Conservation (phyloP, 768 basidiomycete species). For the Hygrocybe punicea region DNA sequence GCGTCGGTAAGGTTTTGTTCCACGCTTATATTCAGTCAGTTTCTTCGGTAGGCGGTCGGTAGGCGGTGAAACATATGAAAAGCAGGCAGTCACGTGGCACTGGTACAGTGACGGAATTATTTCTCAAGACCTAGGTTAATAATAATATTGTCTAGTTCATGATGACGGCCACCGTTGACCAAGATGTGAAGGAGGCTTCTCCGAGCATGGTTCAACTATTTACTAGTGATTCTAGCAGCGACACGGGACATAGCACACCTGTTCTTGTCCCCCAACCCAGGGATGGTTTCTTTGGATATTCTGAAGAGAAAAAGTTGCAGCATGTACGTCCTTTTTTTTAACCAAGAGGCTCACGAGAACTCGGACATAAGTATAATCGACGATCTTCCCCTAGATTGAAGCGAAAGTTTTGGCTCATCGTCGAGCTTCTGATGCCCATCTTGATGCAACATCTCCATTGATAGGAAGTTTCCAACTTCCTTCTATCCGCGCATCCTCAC, state of each 20-base stretch:
- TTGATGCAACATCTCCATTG: constrained; percentile 39
- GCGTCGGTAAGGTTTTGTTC: no score
- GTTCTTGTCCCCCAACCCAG: constrained; percentile 50
- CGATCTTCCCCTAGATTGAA: constrained; percentile 51
- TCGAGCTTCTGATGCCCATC: constrained; percentile 53
- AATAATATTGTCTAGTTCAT: no score
- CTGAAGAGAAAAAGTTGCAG: constrained; percentile 71
- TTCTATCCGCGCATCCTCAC: constrained; percentile 29
- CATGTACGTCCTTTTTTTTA: constrained; percentile 51
- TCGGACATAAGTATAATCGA: not conserved
- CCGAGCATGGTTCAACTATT: not conserved
- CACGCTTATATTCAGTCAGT: no score
- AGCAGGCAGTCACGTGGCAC: no score
- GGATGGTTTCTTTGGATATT: constrained; percentile 78
- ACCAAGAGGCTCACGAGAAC: not conserved
- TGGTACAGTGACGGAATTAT: no score
- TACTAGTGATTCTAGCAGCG: not conserved
- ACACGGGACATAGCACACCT: not conserved
- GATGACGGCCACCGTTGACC: not conserved
- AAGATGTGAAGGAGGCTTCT: not conserved
- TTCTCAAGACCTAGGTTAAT: no score
- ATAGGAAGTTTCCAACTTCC: constrained; percentile 41
- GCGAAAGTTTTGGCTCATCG: constrained; percentile 69
- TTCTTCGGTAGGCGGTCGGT: no score
- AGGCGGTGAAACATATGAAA: no score